A percentile compares a stretch with the other conserved stretches of the same genome.
Conservation (phyloP, 306 rosid species). For the Macrotyloma uniflorum region DNA sequence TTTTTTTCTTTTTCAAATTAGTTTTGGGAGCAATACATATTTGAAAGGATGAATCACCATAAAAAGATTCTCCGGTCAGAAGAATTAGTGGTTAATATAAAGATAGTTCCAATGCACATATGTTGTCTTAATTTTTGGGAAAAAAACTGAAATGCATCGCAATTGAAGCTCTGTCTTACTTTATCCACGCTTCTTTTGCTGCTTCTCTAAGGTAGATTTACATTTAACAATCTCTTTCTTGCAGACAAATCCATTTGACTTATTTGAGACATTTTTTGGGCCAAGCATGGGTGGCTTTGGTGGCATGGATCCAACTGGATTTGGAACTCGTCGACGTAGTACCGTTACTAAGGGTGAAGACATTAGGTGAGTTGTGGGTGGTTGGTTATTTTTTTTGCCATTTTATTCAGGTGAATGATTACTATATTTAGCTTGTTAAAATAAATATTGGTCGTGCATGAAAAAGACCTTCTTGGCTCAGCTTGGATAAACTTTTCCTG, state of each 20-base stretch:
- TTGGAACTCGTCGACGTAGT: conserved; percentile 84
- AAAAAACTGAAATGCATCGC: conserved; percentile 33
- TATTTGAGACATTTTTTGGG: conserved; percentile 97
- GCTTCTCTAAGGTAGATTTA: conserved; percentile 23
- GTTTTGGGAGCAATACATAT: neutral
- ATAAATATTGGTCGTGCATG: conserved; percentile 3
- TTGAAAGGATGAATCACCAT: neutral
- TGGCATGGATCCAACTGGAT: conserved; percentile 81
- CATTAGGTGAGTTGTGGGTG: conserved; percentile 70
- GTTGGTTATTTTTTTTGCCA: conserved; percentile 16
- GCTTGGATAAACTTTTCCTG: neutral
- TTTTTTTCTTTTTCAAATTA: conserved; percentile 27
- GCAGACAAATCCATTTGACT: conserved; percentile 97
- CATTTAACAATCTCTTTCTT: conserved; percentile 28
- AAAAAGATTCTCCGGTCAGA: neutral
- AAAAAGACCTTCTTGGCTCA: neutral
- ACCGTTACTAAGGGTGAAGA: conserved; percentile 96
- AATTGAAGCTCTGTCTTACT: conserved; percentile 14
- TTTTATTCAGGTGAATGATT: conserved; percentile 28
- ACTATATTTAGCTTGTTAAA: conserved; percentile 3
- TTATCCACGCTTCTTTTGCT: conserved; percentile 16
- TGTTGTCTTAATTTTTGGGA: conserved; percentile 17
- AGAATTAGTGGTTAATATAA: conserved; percentile 10
- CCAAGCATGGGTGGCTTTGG: conserved; percentile 81
- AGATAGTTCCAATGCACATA: conserved; percentile 5